Percentiles rank a stretch among this genome's conserved stretches.
Evolutionary conservation across 805 yeast species (phyloP).

Genomic region (Suhomyces pyralidae): DNA sequence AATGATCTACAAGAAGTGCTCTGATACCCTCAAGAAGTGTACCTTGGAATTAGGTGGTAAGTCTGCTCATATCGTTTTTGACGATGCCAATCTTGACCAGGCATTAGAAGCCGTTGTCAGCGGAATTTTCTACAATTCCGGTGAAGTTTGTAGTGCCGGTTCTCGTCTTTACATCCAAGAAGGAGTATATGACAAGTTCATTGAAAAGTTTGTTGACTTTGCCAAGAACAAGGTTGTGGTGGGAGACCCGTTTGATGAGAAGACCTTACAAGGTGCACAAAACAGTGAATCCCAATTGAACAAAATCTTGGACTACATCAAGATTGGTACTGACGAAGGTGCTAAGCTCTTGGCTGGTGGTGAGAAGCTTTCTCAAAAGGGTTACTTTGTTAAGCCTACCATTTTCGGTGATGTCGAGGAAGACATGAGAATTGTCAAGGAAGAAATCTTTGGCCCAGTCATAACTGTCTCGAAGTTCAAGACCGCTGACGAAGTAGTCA

Average conservation of each 20-base stretch:
- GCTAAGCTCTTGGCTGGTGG: conserved; percentile 42
- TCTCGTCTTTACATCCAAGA: conserved; percentile 61
- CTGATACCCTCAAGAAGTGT: conserved; percentile 61
- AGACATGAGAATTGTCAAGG: conserved; percentile 62
- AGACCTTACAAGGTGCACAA: conserved; percentile 58
- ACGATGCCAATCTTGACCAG: conserved; percentile 60
- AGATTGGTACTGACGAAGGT: conserved; percentile 43
- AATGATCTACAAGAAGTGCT: conserved; percentile 62
- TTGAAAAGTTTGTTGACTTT: conserved; percentile 46
- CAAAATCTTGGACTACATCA: conserved; percentile 40
- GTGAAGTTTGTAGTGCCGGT: conserved; percentile 68
- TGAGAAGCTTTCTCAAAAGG: conserved; percentile 44
- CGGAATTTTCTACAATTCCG: conserved; percentile 62
- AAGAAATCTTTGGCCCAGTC: conserved; percentile 89
- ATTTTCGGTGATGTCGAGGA: conserved; percentile 68
- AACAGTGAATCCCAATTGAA: conserved; percentile 56
- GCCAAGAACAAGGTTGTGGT: conserved; percentile 41
- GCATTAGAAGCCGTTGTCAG: conserved; percentile 65
- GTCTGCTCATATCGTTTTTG: conserved; percentile 59
- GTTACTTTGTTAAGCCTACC: conserved; percentile 73
- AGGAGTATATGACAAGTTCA: conserved; percentile 51
- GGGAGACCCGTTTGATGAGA: conserved; percentile 50
- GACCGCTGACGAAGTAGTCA: conserved; percentile 64
- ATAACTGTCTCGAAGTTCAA: conserved; percentile 63
- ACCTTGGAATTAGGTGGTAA: conserved; percentile 74